Evolutionary conservation across 345 rosid species (phyloP).

Genomic region (Pistacia atlantica): DNA sequence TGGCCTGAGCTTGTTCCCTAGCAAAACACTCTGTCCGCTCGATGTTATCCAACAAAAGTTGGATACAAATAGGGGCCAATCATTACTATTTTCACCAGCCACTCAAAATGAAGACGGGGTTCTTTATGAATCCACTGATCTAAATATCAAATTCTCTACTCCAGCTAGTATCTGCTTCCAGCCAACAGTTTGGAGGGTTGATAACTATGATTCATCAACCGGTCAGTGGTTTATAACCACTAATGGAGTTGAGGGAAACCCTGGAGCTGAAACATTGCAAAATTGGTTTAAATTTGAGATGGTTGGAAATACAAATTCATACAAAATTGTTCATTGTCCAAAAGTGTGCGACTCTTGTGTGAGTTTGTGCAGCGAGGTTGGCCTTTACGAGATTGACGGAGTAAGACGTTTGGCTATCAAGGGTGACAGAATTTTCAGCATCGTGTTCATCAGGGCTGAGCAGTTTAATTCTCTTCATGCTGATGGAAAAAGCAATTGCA

Average conservation of each 20-base stretch:
- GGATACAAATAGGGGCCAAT: neutral
- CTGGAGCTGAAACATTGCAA: neutral
- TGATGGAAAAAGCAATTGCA: too few species aligned
- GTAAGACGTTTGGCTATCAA: neutral
- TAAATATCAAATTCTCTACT: neutral
- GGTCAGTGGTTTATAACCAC: neutral
- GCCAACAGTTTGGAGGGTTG: neutral
- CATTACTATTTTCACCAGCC: neutral
- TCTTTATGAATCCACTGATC: neutral
- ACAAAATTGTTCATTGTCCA: slow-evolving; percentile 1
- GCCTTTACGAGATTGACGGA: neutral
- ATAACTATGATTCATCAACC: neutral
- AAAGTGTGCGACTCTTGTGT: neutral
- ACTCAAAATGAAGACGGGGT: too few species aligned
- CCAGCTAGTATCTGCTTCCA: neutral
- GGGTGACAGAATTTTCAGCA: neutral
- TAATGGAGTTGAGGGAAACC: neutral
- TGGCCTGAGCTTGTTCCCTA: neutral
- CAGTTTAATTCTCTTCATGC: too few species aligned
- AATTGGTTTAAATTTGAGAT: slow-evolving; percentile 7
- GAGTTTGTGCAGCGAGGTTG: neutral
- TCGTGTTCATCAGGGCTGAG: neutral
- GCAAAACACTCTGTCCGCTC: neutral
- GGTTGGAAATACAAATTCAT: neutral
- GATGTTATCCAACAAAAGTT: neutral